phyloP scores from a whole-genome alignment of 352 stramenopile species.

The Globisporangium parvum region DNA sequence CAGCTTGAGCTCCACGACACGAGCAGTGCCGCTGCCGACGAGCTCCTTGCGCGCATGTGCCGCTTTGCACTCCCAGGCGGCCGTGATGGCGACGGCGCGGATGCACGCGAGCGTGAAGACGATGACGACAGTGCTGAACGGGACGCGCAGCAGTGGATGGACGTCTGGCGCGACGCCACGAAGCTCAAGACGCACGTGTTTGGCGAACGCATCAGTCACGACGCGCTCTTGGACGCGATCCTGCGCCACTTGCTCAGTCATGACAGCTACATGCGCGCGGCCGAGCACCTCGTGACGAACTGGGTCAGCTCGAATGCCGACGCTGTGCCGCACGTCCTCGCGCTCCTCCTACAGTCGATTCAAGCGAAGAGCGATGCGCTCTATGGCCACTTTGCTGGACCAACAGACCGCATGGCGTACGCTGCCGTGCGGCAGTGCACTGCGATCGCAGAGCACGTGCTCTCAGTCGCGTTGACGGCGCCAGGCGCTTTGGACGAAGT shows the following conservation, averaged over 20 bases:
- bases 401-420: slow-evolving; percentile 20
- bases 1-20: slow-evolving; percentile 11
- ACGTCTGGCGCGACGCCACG: slow-evolving; percentile 51
- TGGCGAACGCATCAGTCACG: slow-evolving; percentile 45
- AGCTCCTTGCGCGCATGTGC: slow-evolving; percentile 49
- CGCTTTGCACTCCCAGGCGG: slow-evolving; percentile 22
- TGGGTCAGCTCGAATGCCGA: slow-evolving; percentile 44
- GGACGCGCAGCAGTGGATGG: slow-evolving; percentile 31
- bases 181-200: slow-evolving; percentile 72
- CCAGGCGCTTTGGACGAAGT: slow-evolving; percentile 18
- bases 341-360: slow-evolving; percentile 28
- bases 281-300: slow-evolving; percentile 40
- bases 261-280: slow-evolving; percentile 21
- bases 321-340: slow-evolving; percentile 36
- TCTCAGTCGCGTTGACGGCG: slow-evolving; percentile 28
- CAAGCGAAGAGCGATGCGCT: slow-evolving; percentile 26
- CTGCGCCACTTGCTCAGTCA: slow-evolving; percentile 39
- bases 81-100: slow-evolving; percentile 6
- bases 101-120: background rate
- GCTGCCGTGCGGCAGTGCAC: slow-evolving; percentile 26
- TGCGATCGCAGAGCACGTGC: slow-evolving; percentile 24
- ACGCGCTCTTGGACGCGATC: slow-evolving; percentile 49
- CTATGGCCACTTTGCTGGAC: slow-evolving; percentile 25
- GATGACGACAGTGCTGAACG: background rate
- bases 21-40: slow-evolving; percentile 4